These are phyloP conservation scores for Beta corolliflora DNA, from an alignment of 179 eudicot species.

Conservation along the genomic window DNA sequence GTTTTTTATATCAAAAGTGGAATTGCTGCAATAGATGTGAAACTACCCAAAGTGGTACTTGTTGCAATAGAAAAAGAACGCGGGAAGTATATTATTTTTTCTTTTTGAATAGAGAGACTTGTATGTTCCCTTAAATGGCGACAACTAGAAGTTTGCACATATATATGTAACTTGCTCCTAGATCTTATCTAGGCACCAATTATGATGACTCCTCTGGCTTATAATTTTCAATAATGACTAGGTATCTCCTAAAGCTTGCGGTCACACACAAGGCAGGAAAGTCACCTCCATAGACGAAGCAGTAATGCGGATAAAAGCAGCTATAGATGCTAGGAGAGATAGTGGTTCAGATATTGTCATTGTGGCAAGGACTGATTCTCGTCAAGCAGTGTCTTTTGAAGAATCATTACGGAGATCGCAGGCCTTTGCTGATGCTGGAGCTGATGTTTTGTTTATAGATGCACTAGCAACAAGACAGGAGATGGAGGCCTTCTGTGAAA, in stretches of 20 bases:
- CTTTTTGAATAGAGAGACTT: background rate
- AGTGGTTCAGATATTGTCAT: slow-evolving; percentile 92
- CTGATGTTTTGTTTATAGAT: slow-evolving; percentile 90
- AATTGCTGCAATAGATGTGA: too few relatives aligned
- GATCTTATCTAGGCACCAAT: background rate
- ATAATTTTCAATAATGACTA: slow-evolving; percentile 33
- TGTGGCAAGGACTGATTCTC: slow-evolving; percentile 93
- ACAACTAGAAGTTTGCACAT: background rate
- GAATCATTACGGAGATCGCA: slow-evolving; percentile 85
- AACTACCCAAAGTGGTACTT: too few relatives aligned
- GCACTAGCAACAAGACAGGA: slow-evolving; percentile 89
- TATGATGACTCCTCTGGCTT: slow-evolving; percentile 18
- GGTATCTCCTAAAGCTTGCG: slow-evolving; percentile 99
- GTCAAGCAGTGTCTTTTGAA: slow-evolving; percentile 88
- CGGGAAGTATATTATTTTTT: too few relatives aligned
- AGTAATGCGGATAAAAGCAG: slow-evolving; percentile 87
- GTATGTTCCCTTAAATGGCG: background rate
- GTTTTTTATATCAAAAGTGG: too few relatives aligned
- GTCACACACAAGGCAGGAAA: slow-evolving; percentile 90
- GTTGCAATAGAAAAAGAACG: too few relatives aligned
- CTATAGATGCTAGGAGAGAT: slow-evolving; percentile 90
- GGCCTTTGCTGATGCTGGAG: slow-evolving; percentile 93
- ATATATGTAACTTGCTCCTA: background rate
- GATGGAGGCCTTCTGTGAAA: slow-evolving; percentile 76
- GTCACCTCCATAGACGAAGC: slow-evolving; percentile 93